Evolutionary conservation across 495 filamentous ascomycete genomes (phyloP).

Genomic region (Talaromyces proteolyticus): DNA sequence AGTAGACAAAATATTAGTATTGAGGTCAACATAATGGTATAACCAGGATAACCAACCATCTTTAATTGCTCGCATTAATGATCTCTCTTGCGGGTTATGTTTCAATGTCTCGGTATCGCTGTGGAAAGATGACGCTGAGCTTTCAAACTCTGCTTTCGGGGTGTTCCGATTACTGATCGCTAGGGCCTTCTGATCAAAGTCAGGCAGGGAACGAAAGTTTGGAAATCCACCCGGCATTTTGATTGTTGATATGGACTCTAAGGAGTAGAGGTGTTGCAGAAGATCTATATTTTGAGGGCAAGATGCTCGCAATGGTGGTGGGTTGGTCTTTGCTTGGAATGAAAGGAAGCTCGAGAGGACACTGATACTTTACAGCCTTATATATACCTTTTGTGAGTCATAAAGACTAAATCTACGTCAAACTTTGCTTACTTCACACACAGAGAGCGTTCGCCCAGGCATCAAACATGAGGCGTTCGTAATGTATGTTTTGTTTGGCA

Average conservation of each 20-base stretch:
- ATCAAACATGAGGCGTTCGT: no score
- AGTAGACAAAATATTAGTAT: not conserved
- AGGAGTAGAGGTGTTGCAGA: not conserved
- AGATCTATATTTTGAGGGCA: not conserved
- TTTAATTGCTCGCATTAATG: not conserved
- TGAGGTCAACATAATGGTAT: not conserved
- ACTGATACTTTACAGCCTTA: no score
- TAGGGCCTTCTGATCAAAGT: constrained; percentile 2
- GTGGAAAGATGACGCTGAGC: constrained; percentile 1
- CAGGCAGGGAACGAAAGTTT: constrained; percentile 4
- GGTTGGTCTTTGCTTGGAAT: no score
- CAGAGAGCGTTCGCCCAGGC: no score
- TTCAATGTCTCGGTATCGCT: constrained; percentile 4
- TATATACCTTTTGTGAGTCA: no score
- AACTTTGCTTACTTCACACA: no score
- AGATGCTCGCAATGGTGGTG: not conserved
- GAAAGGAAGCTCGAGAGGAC: no score
- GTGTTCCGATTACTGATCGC: not conserved
- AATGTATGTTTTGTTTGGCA: no score
- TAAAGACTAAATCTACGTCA: no score
- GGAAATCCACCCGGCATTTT: constrained; percentile 6
- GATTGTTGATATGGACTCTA: not conserved
- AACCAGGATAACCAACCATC: not conserved
- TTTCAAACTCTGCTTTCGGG: not conserved
- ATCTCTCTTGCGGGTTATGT: not conserved